Conservation (phyloP, 2,329 filamentous ascomycete species). For the Nigrospora osmanthi region DNA sequence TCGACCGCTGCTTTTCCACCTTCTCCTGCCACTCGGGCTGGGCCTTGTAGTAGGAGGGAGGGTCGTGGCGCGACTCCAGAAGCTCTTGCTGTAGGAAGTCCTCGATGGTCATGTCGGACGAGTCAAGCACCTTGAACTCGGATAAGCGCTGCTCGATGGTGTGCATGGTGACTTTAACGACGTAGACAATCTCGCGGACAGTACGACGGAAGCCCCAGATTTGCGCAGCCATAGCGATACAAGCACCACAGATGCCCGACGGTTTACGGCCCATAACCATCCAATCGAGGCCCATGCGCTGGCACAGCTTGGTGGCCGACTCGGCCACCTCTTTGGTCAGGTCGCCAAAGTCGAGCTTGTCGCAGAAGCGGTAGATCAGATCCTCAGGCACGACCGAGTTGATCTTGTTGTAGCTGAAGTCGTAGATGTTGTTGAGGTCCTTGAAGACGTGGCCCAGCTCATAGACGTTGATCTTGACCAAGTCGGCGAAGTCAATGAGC, state of each 20-base stretch:
- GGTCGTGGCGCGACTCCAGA: constrained; percentile 66
- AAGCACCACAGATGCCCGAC: constrained; percentile 89
- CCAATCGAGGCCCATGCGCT: constrained; percentile 94
- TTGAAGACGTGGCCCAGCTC: constrained; percentile 87
- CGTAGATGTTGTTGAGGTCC: constrained; percentile 64
- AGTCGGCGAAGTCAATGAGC: constrained; percentile 91
- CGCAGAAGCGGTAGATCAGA: constrained; percentile 83
- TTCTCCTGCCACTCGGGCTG: constrained; percentile 50
- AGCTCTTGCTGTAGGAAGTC: constrained; percentile 71
- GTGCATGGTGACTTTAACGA: constrained; percentile 90
- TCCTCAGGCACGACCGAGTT: constrained; percentile 77
- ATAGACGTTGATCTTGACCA: constrained; percentile 80
- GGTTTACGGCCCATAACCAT: constrained; percentile 92
- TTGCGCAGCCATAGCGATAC: constrained; percentile 85
- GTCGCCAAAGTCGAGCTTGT: constrained; percentile 82
- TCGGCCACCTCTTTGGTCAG: constrained; percentile 77
- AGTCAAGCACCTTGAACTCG: constrained; percentile 84
- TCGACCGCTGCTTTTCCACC: constrained; percentile 36
- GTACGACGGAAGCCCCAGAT: constrained; percentile 98
- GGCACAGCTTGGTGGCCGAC: constrained; percentile 79
- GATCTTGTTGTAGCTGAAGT: constrained; percentile 51
- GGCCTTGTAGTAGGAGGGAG: constrained; percentile 72
- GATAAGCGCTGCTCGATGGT: constrained; percentile 87
- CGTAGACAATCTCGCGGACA: constrained; percentile 91
- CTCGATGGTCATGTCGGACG: constrained; percentile 76